A percentile compares a stretch with the other conserved stretches of the same genome.
Conservation (phyloP, 192 early-diverging fungal genomes). For the Cetraspora pellucida region DNA sequence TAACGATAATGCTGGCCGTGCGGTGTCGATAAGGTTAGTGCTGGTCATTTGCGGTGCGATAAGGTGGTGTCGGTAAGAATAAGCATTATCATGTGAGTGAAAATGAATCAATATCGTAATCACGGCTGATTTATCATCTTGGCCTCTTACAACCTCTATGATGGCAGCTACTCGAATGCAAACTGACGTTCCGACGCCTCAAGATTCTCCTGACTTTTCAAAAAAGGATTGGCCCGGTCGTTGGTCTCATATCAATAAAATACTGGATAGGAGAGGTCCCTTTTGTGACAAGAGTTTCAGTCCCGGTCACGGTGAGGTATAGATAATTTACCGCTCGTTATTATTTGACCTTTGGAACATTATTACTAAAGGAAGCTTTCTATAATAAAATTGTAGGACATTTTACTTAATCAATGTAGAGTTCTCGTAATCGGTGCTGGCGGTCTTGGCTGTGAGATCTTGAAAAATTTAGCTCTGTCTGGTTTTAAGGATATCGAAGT, state of each 20-base stretch:
- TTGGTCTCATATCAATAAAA: conserved; percentile 20
- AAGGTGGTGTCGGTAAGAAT: too few relatives aligned
- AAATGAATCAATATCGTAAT: too few relatives aligned
- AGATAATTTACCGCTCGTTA: background rate
- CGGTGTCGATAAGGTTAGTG: too few relatives aligned
- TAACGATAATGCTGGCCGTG: too few relatives aligned
- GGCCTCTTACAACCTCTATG: too few relatives aligned
- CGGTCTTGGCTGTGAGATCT: conserved; percentile 82
- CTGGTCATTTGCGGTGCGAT: too few relatives aligned
- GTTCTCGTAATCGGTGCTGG: conserved; percentile 84
- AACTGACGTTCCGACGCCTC: conserved; percentile 1
- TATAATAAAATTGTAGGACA: conserved; percentile 24
- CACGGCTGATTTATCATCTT: too few relatives aligned
- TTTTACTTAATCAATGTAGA: conserved; percentile 54
- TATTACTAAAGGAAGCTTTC: background rate
- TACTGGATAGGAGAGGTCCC: conserved; percentile 17
- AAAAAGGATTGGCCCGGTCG: conserved; percentile 7
- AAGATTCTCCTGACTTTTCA: background rate
- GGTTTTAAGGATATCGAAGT: conserved; percentile 82
- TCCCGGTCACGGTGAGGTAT: conserved; percentile 19
- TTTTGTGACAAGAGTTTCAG: conserved; percentile 21
- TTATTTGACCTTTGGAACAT: background rate
- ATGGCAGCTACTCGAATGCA: conserved; percentile 29
- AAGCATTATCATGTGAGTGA: too few relatives aligned
- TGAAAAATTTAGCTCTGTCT: conserved; percentile 79